Base-by-base conservation (phyloP, 768 basidiomycete genomes). In the Hortiboletus flavorubellus region DNA sequence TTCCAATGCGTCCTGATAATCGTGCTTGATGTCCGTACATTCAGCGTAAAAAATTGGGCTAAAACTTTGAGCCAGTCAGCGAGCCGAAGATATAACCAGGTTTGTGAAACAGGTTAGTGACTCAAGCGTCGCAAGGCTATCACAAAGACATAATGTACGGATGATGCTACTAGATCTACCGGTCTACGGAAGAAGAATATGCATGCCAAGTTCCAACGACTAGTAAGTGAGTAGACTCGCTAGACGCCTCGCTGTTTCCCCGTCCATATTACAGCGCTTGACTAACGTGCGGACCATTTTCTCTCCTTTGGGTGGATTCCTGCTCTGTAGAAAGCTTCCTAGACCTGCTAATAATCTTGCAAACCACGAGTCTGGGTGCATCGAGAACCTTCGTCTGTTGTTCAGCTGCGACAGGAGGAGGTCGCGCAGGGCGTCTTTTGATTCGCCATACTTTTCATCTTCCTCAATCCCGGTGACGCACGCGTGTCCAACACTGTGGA, bases 41-140 rank as follows among this genome's bases (percentile, higher is more conserved):
- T 78, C 11, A 86, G 61, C 55, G 85, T 84, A 46, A 85, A 68
- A 2, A 75, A 67, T 5, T 79, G 72, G 0, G 79, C 83, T 63
- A 85, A 87, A 8, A 67, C 69, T 64, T 86, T 82, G 3, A 84
- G 71, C 79, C 81, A 85, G 55, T 82, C 78, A 5, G 79, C 83
- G n/a, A 85, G 71, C 78, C 80, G 37, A 14, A 43, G 47, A 10
- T n/a, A 8, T 30, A 18, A 29, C 37, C 6, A 18, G 31, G 21
- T 33, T 23, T n/a, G 31, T 31, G 49, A 26, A 34, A 31, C 18
- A 38, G 11, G n/a, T 18, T 29, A n/a, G 9, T 21, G 21, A 21
- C 21, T 46, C 18, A 12, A 30, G 31, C 8, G 68, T 8, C n/a
- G 26, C 26, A 18, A 49, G 35, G 31, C 12, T 3, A 47, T n/a